Conservation (phyloP, 139 green algal genomes). For the Tetraselmis chui region DNA sequence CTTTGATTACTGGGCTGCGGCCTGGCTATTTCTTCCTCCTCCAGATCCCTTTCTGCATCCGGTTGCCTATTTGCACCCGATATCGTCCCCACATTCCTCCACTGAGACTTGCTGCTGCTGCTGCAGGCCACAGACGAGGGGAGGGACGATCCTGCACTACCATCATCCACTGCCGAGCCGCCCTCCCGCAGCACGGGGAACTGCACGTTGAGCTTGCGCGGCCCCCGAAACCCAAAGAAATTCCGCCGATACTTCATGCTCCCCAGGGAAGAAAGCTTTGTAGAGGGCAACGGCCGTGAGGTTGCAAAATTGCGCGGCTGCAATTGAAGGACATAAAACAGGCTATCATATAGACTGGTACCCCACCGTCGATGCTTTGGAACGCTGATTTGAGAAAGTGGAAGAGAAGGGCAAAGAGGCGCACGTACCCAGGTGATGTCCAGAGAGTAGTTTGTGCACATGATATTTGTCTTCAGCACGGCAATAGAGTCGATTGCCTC, state of each 20-base stretch:
- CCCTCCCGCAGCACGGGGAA: not conserved
- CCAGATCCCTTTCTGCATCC: not conserved
- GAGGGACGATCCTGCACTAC: not conserved
- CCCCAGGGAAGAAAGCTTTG: too few relatives aligned
- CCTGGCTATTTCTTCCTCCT: not conserved
- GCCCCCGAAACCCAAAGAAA: constrained; percentile 1
- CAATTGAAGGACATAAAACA: too few relatives aligned
- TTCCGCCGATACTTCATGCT: constrained; percentile 9
- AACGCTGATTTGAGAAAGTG: too few relatives aligned
- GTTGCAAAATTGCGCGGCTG: too few relatives aligned
- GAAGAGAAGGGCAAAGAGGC: too few relatives aligned
- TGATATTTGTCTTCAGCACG: not conserved
- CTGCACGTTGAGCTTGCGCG: not conserved
- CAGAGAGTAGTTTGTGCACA: not conserved
- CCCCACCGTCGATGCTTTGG: too few relatives aligned
- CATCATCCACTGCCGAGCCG: not conserved
- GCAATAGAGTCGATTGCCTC: not conserved
- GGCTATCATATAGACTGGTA: too few relatives aligned
- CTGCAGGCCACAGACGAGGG: not conserved
- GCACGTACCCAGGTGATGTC: not conserved
- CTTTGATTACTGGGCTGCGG: not conserved
- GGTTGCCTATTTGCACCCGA: not conserved
- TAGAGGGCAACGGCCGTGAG: too few relatives aligned
- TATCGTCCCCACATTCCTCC: not conserved
- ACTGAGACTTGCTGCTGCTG: not conserved